Base-by-base conservation (phyloP, 192 early-diverging fungal species). In the Coemansia sp. region DNA sequence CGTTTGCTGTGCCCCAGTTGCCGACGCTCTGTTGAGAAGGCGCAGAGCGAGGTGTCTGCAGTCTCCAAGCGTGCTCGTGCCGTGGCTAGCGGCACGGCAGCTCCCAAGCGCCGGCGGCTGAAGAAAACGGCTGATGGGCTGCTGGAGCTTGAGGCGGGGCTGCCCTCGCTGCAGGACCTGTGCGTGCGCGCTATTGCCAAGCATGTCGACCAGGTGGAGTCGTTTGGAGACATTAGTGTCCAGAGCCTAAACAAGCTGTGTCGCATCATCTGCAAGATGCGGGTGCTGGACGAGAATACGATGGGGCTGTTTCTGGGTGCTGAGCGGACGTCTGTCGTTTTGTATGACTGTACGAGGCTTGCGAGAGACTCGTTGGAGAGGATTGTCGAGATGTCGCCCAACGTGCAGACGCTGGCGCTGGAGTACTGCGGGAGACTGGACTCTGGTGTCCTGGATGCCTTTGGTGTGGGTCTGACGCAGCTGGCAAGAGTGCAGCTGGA, bases 321-420 rank as follows among this genome's bases (percentile, higher is more conserved):
- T 2, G 67, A 80, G 5, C 83, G 86, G 31, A 71, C 67, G 4
- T 63, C 84, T 7, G 55, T 96, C 5, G 65, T 79, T 2, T 82
- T 96, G 16, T 93, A 90, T 76, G 94, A 96, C 53, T 93, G 92
- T 65, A 91, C 93, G 13, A 73, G 86, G 63, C 82, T 95, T 23
- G 69, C 75, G 14, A 79, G 79, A 0, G 34, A 45, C 5, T 85
- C 83, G 1, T 70, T 94, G 4, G 65, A 72, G n/a, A 76, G 85
- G 42, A 84, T 96, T 38, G 72, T 88, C 0, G 64, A 83, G n/a
- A 76, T 87, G 57, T 89, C 87, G 48, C 89, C 91, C 13, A 74
- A 70, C 23, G 66, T 93, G 7, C 76, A 82, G 37, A 62, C 66
- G 0, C 78, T 96, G 38, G 79, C 88, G 28, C 82, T 96, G 35